Conservation (phyloP, 1,284 basidiomycete species). For the Schizopora paradoxa region DNA sequence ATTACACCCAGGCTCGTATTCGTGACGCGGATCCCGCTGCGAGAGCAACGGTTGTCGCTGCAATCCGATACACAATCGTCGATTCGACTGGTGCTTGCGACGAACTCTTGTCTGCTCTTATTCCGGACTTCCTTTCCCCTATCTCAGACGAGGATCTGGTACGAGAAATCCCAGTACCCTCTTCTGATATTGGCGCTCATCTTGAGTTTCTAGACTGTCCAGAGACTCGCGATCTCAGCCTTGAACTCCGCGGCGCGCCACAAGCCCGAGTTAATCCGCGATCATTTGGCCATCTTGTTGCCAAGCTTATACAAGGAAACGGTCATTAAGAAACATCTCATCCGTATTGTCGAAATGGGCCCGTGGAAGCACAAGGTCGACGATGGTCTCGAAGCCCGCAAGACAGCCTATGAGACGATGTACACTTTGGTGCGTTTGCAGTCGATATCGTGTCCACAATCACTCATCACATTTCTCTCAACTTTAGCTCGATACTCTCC, state of each 20-base stretch:
- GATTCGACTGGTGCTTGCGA: slow-evolving; percentile 83
- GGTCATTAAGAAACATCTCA: slow-evolving; percentile 71
- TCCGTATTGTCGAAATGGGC: slow-evolving; percentile 95
- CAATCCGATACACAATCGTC: slow-evolving; percentile 93
- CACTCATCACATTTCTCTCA: slow-evolving; percentile 16
- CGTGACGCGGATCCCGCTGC: slow-evolving; percentile 62
- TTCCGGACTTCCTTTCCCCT: slow-evolving; percentile 87
- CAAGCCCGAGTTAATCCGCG: slow-evolving; percentile 87
- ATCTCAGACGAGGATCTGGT: slow-evolving; percentile 86
- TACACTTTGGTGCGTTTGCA: slow-evolving; percentile 74
- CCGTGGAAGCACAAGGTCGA: slow-evolving; percentile 96
- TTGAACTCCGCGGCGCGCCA: slow-evolving; percentile 93
- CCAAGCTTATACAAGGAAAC: slow-evolving; percentile 88
- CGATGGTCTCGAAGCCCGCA: slow-evolving; percentile 89
- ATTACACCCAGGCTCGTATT: slow-evolving; percentile 52
- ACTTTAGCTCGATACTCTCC: slow-evolving; percentile 79
- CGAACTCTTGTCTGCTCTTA: slow-evolving; percentile 77
- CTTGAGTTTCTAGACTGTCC: slow-evolving; percentile 59
- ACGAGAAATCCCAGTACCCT: slow-evolving; percentile 24
- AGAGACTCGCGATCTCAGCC: slow-evolving; percentile 80
- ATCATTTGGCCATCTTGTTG: slow-evolving; percentile 73
- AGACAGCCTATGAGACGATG: slow-evolving; percentile 97
- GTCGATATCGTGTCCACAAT: background rate
- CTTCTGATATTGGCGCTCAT: slow-evolving; percentile 3
- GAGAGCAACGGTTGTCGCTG: slow-evolving; percentile 88